A percentile compares a stretch with the other conserved stretches of the same genome.
Evolutionary conservation across 2,329 filamentous ascomycete species (phyloP).

Genomic region (Ceratocystis destructans): DNA sequence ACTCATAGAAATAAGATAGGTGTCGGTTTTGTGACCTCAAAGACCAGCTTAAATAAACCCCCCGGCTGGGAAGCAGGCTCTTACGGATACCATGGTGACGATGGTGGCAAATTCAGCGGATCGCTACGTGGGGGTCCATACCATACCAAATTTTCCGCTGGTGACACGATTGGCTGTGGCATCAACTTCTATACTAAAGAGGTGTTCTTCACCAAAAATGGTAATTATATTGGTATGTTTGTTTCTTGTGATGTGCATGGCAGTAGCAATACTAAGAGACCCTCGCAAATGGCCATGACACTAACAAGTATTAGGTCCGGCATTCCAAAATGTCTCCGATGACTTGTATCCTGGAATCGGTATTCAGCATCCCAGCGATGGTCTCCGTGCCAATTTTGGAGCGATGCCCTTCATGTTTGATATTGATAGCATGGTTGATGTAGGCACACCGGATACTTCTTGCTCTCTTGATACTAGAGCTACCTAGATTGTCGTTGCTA

Average conservation of each 20-base stretch:
- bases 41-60: slow-evolving; percentile 33
- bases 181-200: slow-evolving; percentile 50
- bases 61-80: slow-evolving; percentile 56
- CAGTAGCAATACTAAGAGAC: no score
- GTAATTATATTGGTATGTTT: slow-evolving; percentile 38
- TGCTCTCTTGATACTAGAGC: background rate
- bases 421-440: slow-evolving; percentile 74
- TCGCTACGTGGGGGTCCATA: slow-evolving; percentile 44
- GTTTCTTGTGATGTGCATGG: no score
- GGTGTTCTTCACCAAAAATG: slow-evolving; percentile 58
- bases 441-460: slow-evolving; percentile 42
- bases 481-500: background rate
- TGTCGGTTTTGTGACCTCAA: slow-evolving; percentile 1
- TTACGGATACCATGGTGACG: slow-evolving; percentile 57
- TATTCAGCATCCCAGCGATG: slow-evolving; percentile 51
- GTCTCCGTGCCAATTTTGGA: slow-evolving; percentile 51
- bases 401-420: slow-evolving; percentile 47
- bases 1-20: slow-evolving; percentile 38
- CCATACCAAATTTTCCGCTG: slow-evolving; percentile 40
- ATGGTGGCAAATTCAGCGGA: slow-evolving; percentile 47
- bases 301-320: slow-evolving; percentile 40
- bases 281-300: background rate
- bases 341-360: slow-evolving; percentile 54
- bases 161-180: slow-evolving; percentile 50
- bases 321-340: slow-evolving; percentile 52